A percentile compares a stretch with the other conserved stretches of the same genome.
Evolutionary conservation across 805 yeast genomes (phyloP).

Genomic region (Saturnispora zaruensis): DNA sequence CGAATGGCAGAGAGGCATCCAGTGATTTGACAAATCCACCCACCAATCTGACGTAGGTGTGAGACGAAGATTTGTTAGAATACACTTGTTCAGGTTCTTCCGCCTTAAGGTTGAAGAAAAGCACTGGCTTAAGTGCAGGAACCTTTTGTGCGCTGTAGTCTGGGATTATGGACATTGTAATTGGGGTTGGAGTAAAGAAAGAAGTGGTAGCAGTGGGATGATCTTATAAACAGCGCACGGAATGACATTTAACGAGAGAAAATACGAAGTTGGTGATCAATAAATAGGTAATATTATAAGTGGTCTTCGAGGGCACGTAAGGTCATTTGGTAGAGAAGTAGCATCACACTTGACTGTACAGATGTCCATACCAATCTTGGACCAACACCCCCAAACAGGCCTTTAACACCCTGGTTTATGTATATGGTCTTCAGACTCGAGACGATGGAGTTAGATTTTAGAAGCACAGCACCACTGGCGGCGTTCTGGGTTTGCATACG

Average conservation of each 20-base stretch:
- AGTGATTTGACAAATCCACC: conserved; percentile 33
- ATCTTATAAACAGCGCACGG: neutral
- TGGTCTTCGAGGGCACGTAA: conserved; percentile 39
- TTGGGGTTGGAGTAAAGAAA: neutral
- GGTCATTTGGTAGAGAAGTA: conserved; percentile 74
- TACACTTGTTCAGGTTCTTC: conserved; percentile 27
- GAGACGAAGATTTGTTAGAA: conserved; percentile 21
- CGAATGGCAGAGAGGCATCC: conserved; percentile 32
- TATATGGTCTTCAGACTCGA: conserved; percentile 50
- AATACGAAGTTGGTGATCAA: neutral
- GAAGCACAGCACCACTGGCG: conserved; percentile 16
- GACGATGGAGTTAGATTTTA: conserved; percentile 37
- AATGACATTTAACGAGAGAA: neutral
- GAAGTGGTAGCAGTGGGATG: neutral
- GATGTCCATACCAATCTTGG: conserved; percentile 97
- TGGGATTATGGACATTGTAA: conserved; percentile 13
- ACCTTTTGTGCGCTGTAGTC: conserved; percentile 18
- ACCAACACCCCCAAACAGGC: conserved; percentile 89
- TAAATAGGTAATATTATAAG: conserved; percentile 3
- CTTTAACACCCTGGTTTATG: conserved; percentile 64
- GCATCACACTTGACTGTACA: conserved; percentile 89
- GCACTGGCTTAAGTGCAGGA: conserved; percentile 29
- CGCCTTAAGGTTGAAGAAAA: conserved; percentile 30
- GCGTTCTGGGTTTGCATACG: conserved; percentile 78
- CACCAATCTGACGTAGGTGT: conserved; percentile 26